Evolutionary conservation across 306 rosid genomes (phyloP).

Genomic region (Glycyrrhiza uralensis): DNA sequence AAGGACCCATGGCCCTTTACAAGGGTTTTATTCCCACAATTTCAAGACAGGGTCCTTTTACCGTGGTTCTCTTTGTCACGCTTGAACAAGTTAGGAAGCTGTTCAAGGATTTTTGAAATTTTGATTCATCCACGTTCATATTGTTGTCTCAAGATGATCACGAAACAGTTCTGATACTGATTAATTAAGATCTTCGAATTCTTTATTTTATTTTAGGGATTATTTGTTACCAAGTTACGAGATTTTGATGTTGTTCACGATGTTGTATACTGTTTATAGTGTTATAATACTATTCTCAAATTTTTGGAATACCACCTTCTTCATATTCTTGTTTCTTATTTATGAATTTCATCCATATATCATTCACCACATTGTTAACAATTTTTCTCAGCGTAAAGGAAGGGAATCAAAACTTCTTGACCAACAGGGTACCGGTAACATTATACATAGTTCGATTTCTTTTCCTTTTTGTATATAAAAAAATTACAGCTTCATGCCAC

Average conservation of each 20-base stretch:
- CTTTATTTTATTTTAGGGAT: neutral
- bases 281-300: neutral
- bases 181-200: neutral
- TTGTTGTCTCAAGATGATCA: neutral
- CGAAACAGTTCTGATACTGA: neutral
- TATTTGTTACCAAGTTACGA: neutral
- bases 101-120: conserved; percentile 43
- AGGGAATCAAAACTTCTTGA: too few species aligned
- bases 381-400: too few species aligned
- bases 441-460: too few species aligned
- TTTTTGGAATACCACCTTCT: neutral
- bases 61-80: conserved; percentile 79
- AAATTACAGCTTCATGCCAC: too few species aligned
- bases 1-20: conserved; percentile 80
- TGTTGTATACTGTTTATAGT: neutral
- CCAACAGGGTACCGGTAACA: too few species aligned
- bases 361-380: neutral
- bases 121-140: neutral
- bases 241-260: neutral
- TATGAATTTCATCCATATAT: neutral
- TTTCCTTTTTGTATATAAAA: too few species aligned
- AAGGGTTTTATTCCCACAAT: conserved; percentile 85
- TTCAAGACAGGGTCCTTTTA: conserved; percentile 86
- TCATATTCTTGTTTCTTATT: neutral
- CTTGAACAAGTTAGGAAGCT: conserved; percentile 82